Percentiles rank a stretch among this genome's conserved stretches.
Evolutionary conservation across 495 filamentous ascomycete species (phyloP).

Genomic region (Amorphotheca resinae): DNA sequence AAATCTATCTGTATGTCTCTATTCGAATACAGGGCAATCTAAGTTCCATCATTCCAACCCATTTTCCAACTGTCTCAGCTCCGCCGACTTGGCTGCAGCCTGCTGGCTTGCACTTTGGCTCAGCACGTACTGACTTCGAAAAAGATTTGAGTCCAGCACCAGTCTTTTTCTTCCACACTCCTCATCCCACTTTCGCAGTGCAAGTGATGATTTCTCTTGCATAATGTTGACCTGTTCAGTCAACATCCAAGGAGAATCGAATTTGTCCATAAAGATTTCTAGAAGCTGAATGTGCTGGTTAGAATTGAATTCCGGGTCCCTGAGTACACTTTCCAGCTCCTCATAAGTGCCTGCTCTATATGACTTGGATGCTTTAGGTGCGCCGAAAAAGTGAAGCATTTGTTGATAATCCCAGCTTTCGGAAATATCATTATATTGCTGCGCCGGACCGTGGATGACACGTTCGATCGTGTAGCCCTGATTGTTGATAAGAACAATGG

Average conservation of each 20-base stretch:
- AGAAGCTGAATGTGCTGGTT: not conserved
- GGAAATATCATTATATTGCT: slow-evolving; percentile 29
- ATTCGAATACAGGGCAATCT: too few species aligned
- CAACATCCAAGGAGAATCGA: slow-evolving; percentile 3
- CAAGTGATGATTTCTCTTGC: not conserved
- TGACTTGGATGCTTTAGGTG: not conserved
- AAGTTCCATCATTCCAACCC: too few species aligned
- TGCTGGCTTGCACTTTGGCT: too few species aligned
- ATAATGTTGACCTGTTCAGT: not conserved
- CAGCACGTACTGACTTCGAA: too few species aligned
- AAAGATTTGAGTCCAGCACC: too few species aligned
- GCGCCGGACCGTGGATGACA: slow-evolving; percentile 32
- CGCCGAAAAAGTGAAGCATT: slow-evolving; percentile 25
- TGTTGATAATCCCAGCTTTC: slow-evolving; percentile 30
- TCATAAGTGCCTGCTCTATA: not conserved
- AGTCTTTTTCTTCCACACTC: not conserved
- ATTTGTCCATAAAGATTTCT: slow-evolving; percentile 4
- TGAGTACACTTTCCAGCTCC: not conserved
- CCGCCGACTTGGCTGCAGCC: too few species aligned
- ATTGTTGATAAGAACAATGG: slow-evolving; percentile 34
- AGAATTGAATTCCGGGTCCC: not conserved
- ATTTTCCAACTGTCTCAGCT: too few species aligned
- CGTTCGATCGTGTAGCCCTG: slow-evolving; percentile 41
- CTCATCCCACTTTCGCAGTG: not conserved
- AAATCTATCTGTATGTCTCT: too few species aligned